These are phyloP conservation scores for Epithemia pelagica DNA, from an alignment of 108 stramenopile genomes.

Conservation along the genomic window DNA sequence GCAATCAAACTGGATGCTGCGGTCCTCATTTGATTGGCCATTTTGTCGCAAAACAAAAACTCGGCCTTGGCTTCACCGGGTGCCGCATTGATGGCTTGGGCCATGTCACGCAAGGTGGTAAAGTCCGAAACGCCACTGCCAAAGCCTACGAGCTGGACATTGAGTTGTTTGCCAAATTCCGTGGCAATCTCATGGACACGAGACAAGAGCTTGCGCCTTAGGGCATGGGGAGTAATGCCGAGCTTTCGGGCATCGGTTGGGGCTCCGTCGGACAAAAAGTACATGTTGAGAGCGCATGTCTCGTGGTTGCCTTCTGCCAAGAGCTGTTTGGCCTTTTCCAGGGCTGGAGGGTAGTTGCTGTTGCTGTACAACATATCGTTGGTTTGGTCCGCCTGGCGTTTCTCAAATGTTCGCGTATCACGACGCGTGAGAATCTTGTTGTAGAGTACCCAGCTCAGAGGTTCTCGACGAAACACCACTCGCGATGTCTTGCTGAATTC, in stretches of 20 bases:
- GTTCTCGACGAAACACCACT: conserved; percentile 19
- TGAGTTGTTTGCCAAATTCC: too few species aligned
- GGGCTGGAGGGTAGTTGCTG: too few species aligned
- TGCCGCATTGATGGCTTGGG: conserved; percentile 20
- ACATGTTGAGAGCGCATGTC: too few species aligned
- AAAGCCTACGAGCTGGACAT: conserved; percentile 35
- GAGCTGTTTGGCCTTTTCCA: too few species aligned
- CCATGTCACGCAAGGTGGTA: conserved; percentile 34
- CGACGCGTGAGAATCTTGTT: conserved; percentile 7
- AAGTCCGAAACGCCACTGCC: conserved; percentile 28
- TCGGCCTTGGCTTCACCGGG: conserved; percentile 18
- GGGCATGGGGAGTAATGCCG: conserved; percentile 13
- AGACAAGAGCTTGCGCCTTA: conserved; percentile 7
- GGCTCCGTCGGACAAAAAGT: too few species aligned
- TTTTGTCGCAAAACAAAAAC: conserved; percentile 40
- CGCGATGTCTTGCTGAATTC: too few species aligned
- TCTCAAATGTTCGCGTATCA: conserved; percentile 38
- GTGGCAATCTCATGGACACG: conserved; percentile 20
- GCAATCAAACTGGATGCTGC: conserved; percentile 37
- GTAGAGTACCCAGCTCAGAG: conserved; percentile 4
- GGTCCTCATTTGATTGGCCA: conserved; percentile 32
- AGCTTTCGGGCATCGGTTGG: too few species aligned
- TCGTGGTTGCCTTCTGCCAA: too few species aligned
- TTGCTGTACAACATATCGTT: conserved; percentile 14
- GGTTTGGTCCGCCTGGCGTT: conserved; percentile 43